phyloP scores from a whole-genome alignment of 108 stramenopile genomes.

The Tribonema minus region DNA sequence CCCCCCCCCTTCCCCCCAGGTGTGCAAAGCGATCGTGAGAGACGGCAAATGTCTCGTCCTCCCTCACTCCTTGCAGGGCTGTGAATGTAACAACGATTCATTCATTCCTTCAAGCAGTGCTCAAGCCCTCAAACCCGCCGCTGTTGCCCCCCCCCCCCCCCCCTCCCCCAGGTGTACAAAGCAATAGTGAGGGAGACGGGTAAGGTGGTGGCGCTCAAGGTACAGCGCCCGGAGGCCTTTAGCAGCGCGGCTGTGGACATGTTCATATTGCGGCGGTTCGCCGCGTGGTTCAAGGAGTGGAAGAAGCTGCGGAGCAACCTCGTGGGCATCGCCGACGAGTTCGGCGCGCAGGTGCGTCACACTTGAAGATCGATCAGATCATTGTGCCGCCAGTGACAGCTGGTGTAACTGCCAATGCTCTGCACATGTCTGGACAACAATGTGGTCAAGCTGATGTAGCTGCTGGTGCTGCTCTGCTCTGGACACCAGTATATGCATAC shows the following conservation, averaged over 20 bases:
- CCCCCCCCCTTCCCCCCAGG: background rate
- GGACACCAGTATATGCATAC: too few relatives aligned
- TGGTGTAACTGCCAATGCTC: too few relatives aligned
- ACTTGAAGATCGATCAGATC: too few relatives aligned
- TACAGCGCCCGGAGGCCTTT: conserved; percentile 77
- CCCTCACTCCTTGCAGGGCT: background rate
- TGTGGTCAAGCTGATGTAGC: too few relatives aligned
- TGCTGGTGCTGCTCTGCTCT: too few relatives aligned
- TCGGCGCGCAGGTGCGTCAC: conserved; percentile 82
- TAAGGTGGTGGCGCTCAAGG: conserved; percentile 75
- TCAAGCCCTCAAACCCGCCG: too few relatives aligned
- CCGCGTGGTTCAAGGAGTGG: conserved; percentile 44
- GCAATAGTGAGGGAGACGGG: conserved; percentile 76
- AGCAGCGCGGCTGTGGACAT: conserved; percentile 79
- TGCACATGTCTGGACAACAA: too few relatives aligned
- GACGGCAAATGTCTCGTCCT: too few relatives aligned
- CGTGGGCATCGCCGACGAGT: conserved; percentile 77
- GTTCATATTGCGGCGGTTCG: conserved; percentile 57
- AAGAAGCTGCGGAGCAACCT: conserved; percentile 69
- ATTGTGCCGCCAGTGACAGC: too few relatives aligned
- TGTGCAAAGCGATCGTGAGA: too few relatives aligned
- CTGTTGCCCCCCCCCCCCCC: background rate
- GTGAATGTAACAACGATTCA: background rate
- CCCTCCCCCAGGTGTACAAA: conserved; percentile 68
- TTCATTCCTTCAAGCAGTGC: background rate